Evolutionary conservation across 1,139 yeast genomes (phyloP).

Genomic region (Suhomyces maxii): DNA sequence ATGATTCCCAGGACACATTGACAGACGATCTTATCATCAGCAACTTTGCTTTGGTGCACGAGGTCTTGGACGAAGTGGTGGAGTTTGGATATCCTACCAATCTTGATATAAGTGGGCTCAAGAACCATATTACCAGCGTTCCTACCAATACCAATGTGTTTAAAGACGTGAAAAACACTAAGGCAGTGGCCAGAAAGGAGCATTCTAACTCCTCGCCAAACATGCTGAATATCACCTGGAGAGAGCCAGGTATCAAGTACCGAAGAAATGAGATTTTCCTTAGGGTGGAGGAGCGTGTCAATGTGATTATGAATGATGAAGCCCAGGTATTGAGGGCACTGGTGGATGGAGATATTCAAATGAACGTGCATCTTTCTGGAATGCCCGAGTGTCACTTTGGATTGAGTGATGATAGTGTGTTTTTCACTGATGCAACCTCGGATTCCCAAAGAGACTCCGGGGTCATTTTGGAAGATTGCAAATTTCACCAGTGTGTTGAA

Average conservation of each 20-base stretch:
- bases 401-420: constrained; percentile 46
- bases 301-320: constrained; percentile 60
- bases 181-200: constrained; percentile 1
- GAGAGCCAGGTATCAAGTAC: constrained; percentile 70
- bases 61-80: constrained; percentile 71
- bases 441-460: constrained; percentile 25
- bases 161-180: constrained; percentile 14
- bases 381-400: constrained; percentile 70
- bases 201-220: neutral
- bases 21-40: constrained; percentile 36
- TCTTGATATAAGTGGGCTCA: constrained; percentile 52
- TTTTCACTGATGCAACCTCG: constrained; percentile 10
- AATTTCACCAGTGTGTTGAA: constrained; percentile 86
- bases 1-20: constrained; percentile 16
- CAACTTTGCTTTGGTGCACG: constrained; percentile 70
- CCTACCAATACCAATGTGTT: constrained; percentile 26
- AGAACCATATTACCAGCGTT: constrained; percentile 24
- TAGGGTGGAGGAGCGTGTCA: constrained; percentile 74
- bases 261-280: constrained; percentile 79
- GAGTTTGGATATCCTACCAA: constrained; percentile 84
- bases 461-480: constrained; percentile 71
- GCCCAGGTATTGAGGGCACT: constrained; percentile 67
- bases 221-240: constrained; percentile 55
- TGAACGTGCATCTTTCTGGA: constrained; percentile 76
- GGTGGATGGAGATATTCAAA: constrained; percentile 73